phyloP scores from a whole-genome alignment of 805 yeast species.

The Saturnispora galanensis region DNA sequence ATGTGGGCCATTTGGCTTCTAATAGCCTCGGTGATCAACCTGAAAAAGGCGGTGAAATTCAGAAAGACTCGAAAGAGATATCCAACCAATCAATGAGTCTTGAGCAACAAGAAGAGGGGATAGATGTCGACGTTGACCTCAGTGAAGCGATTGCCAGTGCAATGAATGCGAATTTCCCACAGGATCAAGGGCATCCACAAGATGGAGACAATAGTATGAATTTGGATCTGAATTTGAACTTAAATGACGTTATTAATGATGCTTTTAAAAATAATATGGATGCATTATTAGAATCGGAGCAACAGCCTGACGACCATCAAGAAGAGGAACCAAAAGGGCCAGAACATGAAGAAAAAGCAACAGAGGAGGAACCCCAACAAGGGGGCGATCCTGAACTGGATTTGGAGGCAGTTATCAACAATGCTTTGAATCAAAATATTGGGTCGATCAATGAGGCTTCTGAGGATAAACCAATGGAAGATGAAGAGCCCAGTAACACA shows the following conservation, averaged over 20 bases:
- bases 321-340: background rate
- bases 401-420: slow-evolving; percentile 9
- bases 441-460: background rate
- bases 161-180: slow-evolving; percentile 6
- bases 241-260: slow-evolving; percentile 11
- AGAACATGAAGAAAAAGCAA: background rate
- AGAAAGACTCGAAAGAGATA: background rate
- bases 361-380: background rate
- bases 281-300: slow-evolving; percentile 2
- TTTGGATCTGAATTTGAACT: background rate
- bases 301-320: background rate
- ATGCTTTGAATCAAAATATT: slow-evolving; percentile 9
- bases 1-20: background rate
- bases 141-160: slow-evolving; percentile 14
- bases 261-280: slow-evolving; percentile 10
- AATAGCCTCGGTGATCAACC: background rate
- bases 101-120: background rate
- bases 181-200: background rate
- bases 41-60: background rate
- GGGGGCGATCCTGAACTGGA: slow-evolving; percentile 2
- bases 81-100: background rate
- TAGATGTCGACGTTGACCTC: slow-evolving; percentile 5
- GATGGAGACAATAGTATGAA: background rate
- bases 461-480: background rate
- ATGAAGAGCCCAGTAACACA: background rate